Evolutionary conservation across 2,329 filamentous ascomycete species (phyloP).

Genomic region (Botrytis fabae): DNA sequence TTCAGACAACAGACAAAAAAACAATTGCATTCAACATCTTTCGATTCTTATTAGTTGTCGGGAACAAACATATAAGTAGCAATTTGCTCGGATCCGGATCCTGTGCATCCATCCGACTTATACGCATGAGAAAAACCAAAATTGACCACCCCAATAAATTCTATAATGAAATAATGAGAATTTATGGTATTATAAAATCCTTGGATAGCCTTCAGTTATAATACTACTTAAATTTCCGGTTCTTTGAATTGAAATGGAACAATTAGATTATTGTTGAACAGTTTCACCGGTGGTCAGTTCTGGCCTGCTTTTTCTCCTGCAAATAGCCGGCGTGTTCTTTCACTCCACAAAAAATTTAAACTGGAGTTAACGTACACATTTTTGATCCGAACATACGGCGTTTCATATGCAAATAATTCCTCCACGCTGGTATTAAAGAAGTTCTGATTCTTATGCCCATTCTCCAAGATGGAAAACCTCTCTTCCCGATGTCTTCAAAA

Average conservation of each 20-base stretch:
- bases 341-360: neutral
- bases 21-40: neutral
- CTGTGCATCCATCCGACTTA: neutral
- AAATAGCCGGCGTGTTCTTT: neutral
- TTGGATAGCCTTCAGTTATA: neutral
- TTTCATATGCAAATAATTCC: neutral
- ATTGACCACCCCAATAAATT: neutral
- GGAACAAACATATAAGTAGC: neutral
- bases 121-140: neutral
- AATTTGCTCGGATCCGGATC: neutral
- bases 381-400: neutral
- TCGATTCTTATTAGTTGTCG: neutral
- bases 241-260: neutral
- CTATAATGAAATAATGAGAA: neutral
- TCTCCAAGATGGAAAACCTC: neutral
- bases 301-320: neutral
- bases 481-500: slow-evolving; percentile 23
- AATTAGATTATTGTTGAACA: neutral
- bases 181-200: neutral
- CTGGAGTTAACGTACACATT: neutral
- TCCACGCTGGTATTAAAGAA: neutral
- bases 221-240: neutral
- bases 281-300: neutral
- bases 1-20: neutral
- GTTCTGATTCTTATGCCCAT: too few relatives aligned